Evolutionary conservation across 306 rosid genomes (phyloP), one percentile per base, ranked within the genome.

Genomic region (Carpinus fangiana): DNA sequence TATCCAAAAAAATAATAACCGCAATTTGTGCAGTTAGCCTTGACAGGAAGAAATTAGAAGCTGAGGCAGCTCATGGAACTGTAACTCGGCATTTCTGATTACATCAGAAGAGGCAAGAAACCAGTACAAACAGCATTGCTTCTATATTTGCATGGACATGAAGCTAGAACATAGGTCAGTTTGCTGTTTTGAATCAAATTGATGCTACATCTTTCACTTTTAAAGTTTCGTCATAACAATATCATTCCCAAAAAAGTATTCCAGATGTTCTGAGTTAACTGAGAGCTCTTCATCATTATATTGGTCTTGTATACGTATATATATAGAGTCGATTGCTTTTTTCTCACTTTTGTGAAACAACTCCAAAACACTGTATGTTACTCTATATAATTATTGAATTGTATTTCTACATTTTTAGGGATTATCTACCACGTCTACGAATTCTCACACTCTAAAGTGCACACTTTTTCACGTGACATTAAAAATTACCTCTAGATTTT

Each of bases 51-150:
- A 96, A 98, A 52, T 56, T 96, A 80, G 98, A 96, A 87, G 94
- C 98, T 23, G 98, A 96, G 89, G 99, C 99, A 51, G 98, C 99
- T 80, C 99, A 96, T 87, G 99, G 98, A 85, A 96, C 99, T 79
- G 99, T 96, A 52, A 93, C 97, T 45, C 87, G 98, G 46, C 99
- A 96, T 88, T 96, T 87, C 81, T 91, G 98, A 77, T 67, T 96
- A 73, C 91, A 96, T 82, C 92, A 93, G 73, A 93, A 86, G 83
- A 97, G 98, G 78, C 98, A 88, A 82, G 98, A 96, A 88, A 96
- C 99, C 73, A 96, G 98, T 75, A 96, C 99, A 60, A 96, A 96
- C 83, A 96, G 98, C 78, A 96, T 96, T 85, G 99, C 99, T 73
- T 96, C 98, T 46, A 91, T 96, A 82, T 96, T 91, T 89, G 99